Base-by-base conservation (phyloP, 2,329 filamentous ascomycete species). In the Lasiodiplodia hormozganensis region DNA sequence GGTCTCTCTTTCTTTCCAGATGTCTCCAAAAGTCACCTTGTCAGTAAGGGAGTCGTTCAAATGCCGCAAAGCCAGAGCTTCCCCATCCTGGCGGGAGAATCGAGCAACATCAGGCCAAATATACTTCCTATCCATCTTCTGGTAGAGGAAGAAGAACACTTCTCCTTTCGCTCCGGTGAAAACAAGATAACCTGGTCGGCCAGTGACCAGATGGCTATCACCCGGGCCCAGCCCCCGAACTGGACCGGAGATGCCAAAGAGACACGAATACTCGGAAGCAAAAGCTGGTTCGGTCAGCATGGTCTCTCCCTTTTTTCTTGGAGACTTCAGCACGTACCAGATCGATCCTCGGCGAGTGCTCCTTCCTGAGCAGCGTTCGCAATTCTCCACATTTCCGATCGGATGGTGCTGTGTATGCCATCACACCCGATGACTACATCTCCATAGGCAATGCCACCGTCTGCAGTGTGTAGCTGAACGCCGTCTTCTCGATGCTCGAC, bases 61-160 rank as follows among this genome's bases (percentile, higher is more conserved):
- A 54, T 77, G 72, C 10, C 70, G 70, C 11, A 69, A 68, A 0
- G 74, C 77, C 2, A 76, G 43, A 0, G 62, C 72, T 8, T 79
- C 74, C 10, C 72, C 72, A 36, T 81, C 78, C 11, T 76, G 71
- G 0, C 75, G 72, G 16, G 75, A 76, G 72, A 77, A 78, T 16
- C 73, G 72, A 1, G 74, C 74, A 6, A 76, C 73, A 12, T 73
- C 71, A 0, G 71, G 28, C 25, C 25, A 54, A 66, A 1, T 54
- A 72, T 73, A 58, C 47, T 73, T 70, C 31, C 75, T 57, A n/a
- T 76, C 70, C 49, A 74, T 73, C 68, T 71, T 77, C 68, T 72
- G 69, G 68, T 65, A 72, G 53, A 72, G 72, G 69, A 73, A 74
- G 68, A 69, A 76, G 67, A 69, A 77, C 38, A 70, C 72, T 53